Conservation (phyloP, 495 filamentous ascomycete species). For the Trichoderma reesei region DNA sequence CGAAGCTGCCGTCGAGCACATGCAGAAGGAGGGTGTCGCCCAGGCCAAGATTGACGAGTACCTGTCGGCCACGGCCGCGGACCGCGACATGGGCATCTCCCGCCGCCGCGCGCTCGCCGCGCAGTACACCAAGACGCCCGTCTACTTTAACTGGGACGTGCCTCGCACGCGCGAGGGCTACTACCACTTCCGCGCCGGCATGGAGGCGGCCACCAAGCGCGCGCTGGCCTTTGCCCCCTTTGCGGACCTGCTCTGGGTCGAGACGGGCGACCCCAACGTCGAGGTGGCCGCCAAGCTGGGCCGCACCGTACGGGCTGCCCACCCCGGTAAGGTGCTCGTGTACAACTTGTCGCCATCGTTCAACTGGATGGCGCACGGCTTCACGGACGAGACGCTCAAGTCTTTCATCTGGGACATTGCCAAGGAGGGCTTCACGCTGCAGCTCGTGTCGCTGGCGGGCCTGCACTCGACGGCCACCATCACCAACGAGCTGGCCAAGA, state of each 20-base stretch:
- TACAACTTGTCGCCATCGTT: conserved; percentile 95
- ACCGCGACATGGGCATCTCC: conserved; percentile 65
- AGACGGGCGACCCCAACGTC: conserved; percentile 83
- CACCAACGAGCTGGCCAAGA: conserved; percentile 69
- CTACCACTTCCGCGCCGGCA: conserved; percentile 89
- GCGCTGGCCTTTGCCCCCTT: conserved; percentile 84
- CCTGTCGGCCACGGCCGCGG: conserved; percentile 41
- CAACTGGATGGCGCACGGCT: conserved; percentile 97
- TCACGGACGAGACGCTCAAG: conserved; percentile 65
- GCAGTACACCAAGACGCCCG: conserved; percentile 46
- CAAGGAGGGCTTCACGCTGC: conserved; percentile 84
- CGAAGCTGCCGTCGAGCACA: conserved; percentile 71
- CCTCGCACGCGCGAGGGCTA: conserved; percentile 91
- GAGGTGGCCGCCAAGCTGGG: conserved; percentile 65
- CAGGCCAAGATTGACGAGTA: conserved; percentile 58
- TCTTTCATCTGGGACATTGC: conserved; percentile 95
- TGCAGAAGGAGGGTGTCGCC: conserved; percentile 50
- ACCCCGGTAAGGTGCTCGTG: conserved; percentile 78
- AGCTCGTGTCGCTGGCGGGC: conserved; percentile 86
- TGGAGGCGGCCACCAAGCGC: conserved; percentile 83
- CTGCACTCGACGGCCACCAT: conserved; percentile 83
- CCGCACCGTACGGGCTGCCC: conserved; percentile 51
- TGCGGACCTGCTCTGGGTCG: conserved; percentile 93
- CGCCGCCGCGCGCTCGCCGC: conserved; percentile 62
- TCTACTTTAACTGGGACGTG: conserved; percentile 82